Evolutionary conservation across 225 moss, liverwort and hornwort species (phyloP).

Genomic region (Straminergon stramineum): DNA sequence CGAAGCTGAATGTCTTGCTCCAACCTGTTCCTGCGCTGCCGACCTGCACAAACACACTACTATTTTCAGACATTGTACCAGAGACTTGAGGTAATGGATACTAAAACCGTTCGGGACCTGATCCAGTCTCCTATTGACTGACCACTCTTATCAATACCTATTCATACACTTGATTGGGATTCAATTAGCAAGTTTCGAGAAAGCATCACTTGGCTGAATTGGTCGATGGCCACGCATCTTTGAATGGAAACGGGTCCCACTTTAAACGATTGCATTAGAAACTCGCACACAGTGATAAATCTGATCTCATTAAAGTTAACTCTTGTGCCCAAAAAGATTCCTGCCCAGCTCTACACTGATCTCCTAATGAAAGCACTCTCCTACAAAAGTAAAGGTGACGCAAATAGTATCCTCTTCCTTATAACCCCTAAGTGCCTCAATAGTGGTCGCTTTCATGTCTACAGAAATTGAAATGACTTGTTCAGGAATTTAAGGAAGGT

Average conservation of each 20-base stretch:
- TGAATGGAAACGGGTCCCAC: neutral
- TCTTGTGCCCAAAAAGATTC: neutral
- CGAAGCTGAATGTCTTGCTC: conserved; percentile 69
- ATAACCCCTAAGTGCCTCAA: neutral
- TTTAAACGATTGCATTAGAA: neutral
- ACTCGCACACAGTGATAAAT: neutral
- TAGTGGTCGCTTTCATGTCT: neutral
- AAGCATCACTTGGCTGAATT: neutral
- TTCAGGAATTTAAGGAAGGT: neutral
- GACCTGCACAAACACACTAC: conserved; percentile 30
- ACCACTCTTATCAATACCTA: neutral
- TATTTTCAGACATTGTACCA: neutral
- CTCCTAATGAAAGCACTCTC: neutral
- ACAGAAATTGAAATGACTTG: neutral
- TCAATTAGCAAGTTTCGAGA: neutral
- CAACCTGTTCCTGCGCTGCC: conserved; percentile 61
- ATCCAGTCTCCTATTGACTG: neutral
- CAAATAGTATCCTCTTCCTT: neutral
- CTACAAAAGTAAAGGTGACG: neutral
- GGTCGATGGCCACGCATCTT: neutral
- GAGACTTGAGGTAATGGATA: neutral
- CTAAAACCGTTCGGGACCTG: neutral
- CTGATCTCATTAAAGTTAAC: neutral
- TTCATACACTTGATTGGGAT: neutral
- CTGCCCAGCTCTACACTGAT: neutral